Evolutionary conservation across 1,139 yeast genomes (phyloP).

Genomic region (Yamadazyma conglobata): DNA sequence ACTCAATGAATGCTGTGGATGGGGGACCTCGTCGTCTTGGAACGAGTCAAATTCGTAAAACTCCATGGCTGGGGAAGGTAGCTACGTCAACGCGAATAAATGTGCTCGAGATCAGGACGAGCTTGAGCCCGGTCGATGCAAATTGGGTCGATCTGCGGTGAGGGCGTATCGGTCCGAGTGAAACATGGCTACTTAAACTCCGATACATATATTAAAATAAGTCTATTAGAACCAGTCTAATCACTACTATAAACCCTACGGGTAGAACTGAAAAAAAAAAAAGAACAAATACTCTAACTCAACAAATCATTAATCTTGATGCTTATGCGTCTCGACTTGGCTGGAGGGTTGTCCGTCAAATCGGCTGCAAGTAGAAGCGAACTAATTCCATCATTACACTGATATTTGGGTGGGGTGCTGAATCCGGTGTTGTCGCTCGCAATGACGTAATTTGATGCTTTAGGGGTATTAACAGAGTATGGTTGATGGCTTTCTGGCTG

Average conservation of each 20-base stretch:
- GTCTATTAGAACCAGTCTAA: too few relatives aligned
- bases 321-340: conserved; percentile 22
- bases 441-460: conserved; percentile 1
- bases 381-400: conserved; percentile 19
- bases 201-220: too few relatives aligned
- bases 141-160: too few relatives aligned
- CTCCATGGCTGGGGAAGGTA: conserved; percentile 33
- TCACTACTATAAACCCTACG: too few relatives aligned
- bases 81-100: too few relatives aligned
- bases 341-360: conserved; percentile 14
- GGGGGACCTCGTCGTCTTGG: conserved; percentile 31
- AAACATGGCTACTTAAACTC: too few relatives aligned
- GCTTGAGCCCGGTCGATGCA: too few relatives aligned
- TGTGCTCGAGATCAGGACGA: too few relatives aligned
- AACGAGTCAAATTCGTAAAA: conserved; percentile 42
- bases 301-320: conserved; percentile 29
- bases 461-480: conserved; percentile 1
- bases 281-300: conserved; percentile 5
- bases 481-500: not conserved
- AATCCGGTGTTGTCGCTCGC: conserved; percentile 1
- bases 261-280: too few relatives aligned
- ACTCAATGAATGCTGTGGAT: conserved; percentile 47
- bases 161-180: too few relatives aligned
- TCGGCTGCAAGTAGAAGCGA: conserved; percentile 30
- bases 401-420: conserved; percentile 2